Base-by-base conservation (phyloP, 1,284 basidiomycete species). In the Microbotryum scabiosae region DNA sequence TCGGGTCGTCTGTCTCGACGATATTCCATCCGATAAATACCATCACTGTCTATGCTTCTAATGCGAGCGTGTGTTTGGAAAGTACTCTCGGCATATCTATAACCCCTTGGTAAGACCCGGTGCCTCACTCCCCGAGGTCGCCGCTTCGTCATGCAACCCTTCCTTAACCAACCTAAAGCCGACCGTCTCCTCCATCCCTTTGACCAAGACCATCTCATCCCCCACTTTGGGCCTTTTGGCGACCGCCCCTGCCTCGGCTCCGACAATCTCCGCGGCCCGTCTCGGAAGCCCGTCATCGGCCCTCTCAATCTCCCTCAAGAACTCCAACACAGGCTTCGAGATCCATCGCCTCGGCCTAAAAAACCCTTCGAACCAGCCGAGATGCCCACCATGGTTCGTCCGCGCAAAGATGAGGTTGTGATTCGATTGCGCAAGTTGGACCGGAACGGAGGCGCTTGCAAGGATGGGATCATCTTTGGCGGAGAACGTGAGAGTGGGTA, bases 381-480 rank as follows among this genome's bases (percentile, higher is more conserved):
- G 79, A 77, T 98, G 94, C 0, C 96, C 96, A 1, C 96, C 94
- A 20, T 81, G 80, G 43, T 80, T 77, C 0, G 94, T 94, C 57
- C 88, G 76, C 16, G 81, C 86, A 71, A 88, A 82, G 12, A 85
- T 81, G 14, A 90, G 82, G 73, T 84, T 83, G 2, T 78, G 76
- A 62, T 85, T 87, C 14, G 59, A 36, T 71, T 78, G 4, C 84
- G 87, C 48, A 72, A 73, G 26, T 60, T 63, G 56, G n/a, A 65
- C 56, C 5, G 62, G 67, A 32, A 65, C 62, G 6, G 70, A 71
- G 41, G 30, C 49, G 28, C 57, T 56, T 25, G 63, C 85, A 26
- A 97, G 84, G 53, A 82, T 78, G 2, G 96, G 96, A 76, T 98
- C 94, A 75, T 98, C 93, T 46, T 83, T 82, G 1, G 94, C 83